These are phyloP conservation scores for Euphrasia arctica DNA, from an alignment of 305 asterid species.

Conservation along the genomic window DNA sequence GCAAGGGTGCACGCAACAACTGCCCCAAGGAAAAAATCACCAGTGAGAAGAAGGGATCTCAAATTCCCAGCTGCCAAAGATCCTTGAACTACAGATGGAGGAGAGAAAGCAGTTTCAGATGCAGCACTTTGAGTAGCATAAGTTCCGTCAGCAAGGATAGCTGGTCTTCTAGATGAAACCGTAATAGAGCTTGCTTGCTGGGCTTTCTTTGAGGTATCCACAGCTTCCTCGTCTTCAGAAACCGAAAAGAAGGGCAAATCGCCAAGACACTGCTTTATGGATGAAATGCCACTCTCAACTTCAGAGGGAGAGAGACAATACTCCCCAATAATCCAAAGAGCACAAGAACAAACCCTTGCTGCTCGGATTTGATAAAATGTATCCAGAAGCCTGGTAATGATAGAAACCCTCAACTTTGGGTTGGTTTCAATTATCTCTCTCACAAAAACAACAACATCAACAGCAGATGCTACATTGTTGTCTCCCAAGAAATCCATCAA, in stretches of 20 bases:
- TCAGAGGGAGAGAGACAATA: constrained; percentile 90
- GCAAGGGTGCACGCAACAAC: constrained; percentile 78
- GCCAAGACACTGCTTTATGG: constrained; percentile 75
- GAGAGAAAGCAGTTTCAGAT: constrained; percentile 58
- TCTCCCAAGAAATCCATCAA: constrained; percentile 99
- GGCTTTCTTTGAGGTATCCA: constrained; percentile 59
- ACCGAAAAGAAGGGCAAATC: constrained; percentile 83
- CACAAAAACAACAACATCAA: constrained; percentile 87
- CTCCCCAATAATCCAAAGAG: constrained; percentile 80
- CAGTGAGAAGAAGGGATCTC: constrained; percentile 92
- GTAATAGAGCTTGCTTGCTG: constrained; percentile 79
- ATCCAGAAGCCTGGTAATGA: constrained; percentile 78
- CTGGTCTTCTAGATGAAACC: constrained; percentile 90
- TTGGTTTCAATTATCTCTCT: constrained; percentile 93
- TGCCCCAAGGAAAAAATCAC: constrained; percentile 92
- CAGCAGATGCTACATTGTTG: constrained; percentile 90
- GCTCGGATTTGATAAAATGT: constrained; percentile 95
- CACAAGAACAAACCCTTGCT: constrained; percentile 77
- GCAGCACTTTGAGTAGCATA: constrained; percentile 97
- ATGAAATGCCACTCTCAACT: constrained; percentile 66
- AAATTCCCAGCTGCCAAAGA: constrained; percentile 59
- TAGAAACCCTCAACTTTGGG: constrained; percentile 87
- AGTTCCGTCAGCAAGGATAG: constrained; percentile 95
- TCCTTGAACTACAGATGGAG: constrained; percentile 79
- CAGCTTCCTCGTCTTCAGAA: constrained; percentile 73